Conservation (phyloP, 2,329 filamentous ascomycete genomes). For the Fusarium verticillioides region DNA sequence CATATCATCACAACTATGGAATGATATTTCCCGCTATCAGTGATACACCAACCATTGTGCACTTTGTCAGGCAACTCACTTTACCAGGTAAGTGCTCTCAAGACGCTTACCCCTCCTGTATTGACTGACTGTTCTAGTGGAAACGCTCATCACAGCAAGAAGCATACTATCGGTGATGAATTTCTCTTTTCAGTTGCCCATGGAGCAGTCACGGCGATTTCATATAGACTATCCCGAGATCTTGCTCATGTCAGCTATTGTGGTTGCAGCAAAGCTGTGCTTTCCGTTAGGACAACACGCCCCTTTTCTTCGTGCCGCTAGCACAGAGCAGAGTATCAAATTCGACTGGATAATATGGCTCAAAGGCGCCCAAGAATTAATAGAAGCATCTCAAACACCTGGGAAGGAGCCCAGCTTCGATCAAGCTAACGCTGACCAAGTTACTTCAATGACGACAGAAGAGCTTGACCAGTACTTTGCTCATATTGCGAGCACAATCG, state of each 20-base stretch:
- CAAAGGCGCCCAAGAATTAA: conserved; percentile 53
- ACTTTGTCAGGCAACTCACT: conserved; percentile 76
- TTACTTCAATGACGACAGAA: conserved; percentile 68
- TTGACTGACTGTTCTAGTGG: conserved; percentile 61
- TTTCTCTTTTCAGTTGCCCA: conserved; percentile 65
- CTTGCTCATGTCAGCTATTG: conserved; percentile 74
- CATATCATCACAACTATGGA: conserved; percentile 74
- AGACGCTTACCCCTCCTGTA: background rate
- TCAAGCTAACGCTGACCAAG: conserved; percentile 68
- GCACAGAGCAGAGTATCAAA: conserved; percentile 24
- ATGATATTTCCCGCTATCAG: conserved; percentile 81
- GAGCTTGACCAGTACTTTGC: conserved; percentile 75
- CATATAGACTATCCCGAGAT: conserved; percentile 77
- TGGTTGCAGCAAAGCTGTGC: conserved; percentile 81
- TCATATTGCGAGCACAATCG: conserved; percentile 48
- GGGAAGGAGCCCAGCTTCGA: conserved; percentile 54
- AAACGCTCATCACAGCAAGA: conserved; percentile 53
- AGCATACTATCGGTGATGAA: conserved; percentile 62
- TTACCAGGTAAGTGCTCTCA: conserved; percentile 71
- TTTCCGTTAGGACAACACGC: conserved; percentile 77
- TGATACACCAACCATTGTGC: conserved; percentile 72
- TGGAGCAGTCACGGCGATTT: conserved; percentile 56
- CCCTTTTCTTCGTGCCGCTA: conserved; percentile 44
- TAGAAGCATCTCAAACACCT: conserved; percentile 19
- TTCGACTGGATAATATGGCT: conserved; percentile 82